Base-by-base conservation (phyloP, 2,329 filamentous ascomycete species). In the Ophiostoma sp. region DNA sequence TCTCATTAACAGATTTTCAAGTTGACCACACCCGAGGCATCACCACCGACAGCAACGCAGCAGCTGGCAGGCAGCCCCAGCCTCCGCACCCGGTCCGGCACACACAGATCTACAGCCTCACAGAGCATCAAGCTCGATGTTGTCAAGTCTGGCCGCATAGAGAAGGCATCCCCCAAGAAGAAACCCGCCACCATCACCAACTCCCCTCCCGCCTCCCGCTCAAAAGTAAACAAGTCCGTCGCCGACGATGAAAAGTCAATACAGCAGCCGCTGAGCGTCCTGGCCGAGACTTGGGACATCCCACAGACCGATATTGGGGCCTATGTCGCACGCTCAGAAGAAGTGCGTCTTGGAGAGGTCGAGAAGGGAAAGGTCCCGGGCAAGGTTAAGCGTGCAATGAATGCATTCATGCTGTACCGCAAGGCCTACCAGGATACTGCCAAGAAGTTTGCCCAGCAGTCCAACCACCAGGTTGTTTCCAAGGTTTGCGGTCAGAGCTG, bases 331-430 rank as follows among this genome's bases (percentile, higher is more conserved):
- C 86, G 94, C 68, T 83, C 90, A 11, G 80, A 83, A 1, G 89
- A 92, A 70, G 84, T 84, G 7, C 87, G 94, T 70, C 83, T 83
- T 67, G 80, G 82, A 69, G 93, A 97, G 78, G 88, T 90, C 11
- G 85, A 87, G 62, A 85, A 87, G 75, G 86, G 88, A 71, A 92
- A 89, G 75, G 82, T 88, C 48, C 83, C 83, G 1, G 91, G 91
- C 35, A 93, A 94, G 77, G 86, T 98, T 74, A 93, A 94, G 76
- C 86, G 95, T 39, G 94, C 95, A 2, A 96, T 97, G 90, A 99
- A 99, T 79, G 94, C 92, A 0, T 99, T 98, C 82, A 97, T 99
- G 90, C 83, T 99, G 68, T 99, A 99, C 79, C 90, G 95, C 60
- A 97, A 95, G 74, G 92, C 93, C 7, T 97, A 92, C 77, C 92